Conservation (phyloP, 805 yeast species). For the Wickerhamomyces silvicola region DNA sequence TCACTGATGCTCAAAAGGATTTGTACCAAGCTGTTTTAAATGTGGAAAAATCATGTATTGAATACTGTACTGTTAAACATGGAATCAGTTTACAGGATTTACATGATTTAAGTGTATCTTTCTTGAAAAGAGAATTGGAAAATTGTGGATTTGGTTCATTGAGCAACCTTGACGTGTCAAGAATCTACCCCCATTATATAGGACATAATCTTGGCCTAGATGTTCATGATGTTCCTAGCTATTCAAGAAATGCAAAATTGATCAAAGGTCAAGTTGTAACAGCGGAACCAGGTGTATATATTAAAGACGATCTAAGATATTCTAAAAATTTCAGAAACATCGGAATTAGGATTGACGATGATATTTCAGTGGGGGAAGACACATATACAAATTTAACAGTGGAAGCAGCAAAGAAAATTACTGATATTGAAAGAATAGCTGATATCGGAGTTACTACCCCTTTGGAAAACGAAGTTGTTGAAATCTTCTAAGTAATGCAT, state of each 20-base stretch:
- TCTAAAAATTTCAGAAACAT: conserved; percentile 80
- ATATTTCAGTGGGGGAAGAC: conserved; percentile 70
- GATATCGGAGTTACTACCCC: conserved; percentile 50
- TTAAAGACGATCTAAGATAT: conserved; percentile 64
- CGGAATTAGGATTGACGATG: conserved; percentile 94
- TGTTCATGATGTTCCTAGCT: conserved; percentile 73
- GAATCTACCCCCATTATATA: conserved; percentile 83
- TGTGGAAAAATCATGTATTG: conserved; percentile 75
- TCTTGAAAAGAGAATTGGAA: conserved; percentile 56
- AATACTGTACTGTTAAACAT: conserved; percentile 49
- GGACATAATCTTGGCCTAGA: conserved; percentile 95
- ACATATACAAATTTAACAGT: conserved; percentile 58
- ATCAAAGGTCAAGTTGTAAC: conserved; percentile 78
- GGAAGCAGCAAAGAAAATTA: conserved; percentile 81
- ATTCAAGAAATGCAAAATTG: conserved; percentile 49
- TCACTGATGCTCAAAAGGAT: conserved; percentile 74
- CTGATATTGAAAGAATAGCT: conserved; percentile 70
- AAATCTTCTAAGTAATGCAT: conserved; percentile 7
- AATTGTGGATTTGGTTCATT: conserved; percentile 63
- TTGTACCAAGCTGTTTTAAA: conserved; percentile 82
- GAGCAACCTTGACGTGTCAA: conserved; percentile 45
- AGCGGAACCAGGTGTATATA: conserved; percentile 91
- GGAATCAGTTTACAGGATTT: conserved; percentile 61
- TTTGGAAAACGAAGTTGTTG: conserved; percentile 35
- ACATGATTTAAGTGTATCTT: conserved; percentile 60